Conservation (phyloP, 163 green algal species). For the Prototheca wickerhamii region DNA sequence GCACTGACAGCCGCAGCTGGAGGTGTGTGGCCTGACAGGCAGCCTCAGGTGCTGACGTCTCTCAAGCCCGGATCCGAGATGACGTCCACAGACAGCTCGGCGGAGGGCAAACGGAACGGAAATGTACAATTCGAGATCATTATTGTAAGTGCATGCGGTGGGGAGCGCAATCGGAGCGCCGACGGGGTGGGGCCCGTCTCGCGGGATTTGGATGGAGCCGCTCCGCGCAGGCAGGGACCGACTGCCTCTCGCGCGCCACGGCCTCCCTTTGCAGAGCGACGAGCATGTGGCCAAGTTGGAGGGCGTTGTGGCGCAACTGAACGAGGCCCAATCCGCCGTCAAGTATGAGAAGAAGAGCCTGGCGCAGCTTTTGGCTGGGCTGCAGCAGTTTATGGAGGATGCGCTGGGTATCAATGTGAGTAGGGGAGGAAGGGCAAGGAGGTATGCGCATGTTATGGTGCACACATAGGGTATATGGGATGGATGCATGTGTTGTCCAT, state of each 20-base stretch:
- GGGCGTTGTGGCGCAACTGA: conserved; percentile 31
- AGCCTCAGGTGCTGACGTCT: too few species aligned
- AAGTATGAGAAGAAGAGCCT: conserved; percentile 55
- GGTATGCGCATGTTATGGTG: conserved; percentile 2
- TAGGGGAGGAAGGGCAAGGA: too few species aligned
- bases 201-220: too few species aligned
- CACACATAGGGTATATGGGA: neutral
- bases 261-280: conserved; percentile 31
- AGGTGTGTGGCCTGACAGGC: too few species aligned
- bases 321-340: conserved; percentile 22
- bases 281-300: conserved; percentile 32
- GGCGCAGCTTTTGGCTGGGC: conserved; percentile 43
- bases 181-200: too few species aligned
- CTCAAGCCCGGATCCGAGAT: neutral
- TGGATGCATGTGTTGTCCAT: neutral
- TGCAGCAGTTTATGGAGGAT: conserved; percentile 80
- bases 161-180: neutral
- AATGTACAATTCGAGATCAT: conserved; percentile 22
- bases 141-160: neutral
- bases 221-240: too few species aligned
- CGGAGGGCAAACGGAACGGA: conserved; percentile 15
- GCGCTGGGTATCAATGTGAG: conserved; percentile 64
- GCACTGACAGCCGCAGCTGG: too few species aligned
- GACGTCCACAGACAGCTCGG: neutral
- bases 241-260: too few species aligned